Base-by-base conservation (phyloP, 306 rosid species). In the Prunus fruticosa region DNA sequence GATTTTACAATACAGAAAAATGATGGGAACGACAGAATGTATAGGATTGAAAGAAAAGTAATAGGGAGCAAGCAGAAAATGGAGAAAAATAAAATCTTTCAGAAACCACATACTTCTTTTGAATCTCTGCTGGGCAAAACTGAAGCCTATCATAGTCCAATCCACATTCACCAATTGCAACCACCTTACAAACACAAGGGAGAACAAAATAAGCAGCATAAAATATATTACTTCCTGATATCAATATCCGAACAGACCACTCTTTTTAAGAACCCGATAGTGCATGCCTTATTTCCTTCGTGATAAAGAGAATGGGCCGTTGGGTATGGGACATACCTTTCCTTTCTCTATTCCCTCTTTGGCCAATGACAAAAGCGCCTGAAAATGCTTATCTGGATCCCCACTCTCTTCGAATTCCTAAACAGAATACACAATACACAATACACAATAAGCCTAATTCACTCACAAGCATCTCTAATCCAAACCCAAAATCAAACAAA, bases 111-210 rank as follows among this genome's bases (percentile, higher is more conserved):
- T 88, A 90, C 97, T 87, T 90, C 84, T 95, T 92, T 87, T 95
- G 98, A 80, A 88, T 87, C 69, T 95, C 97, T 13, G 81, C 86
- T 0, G 97, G 92, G 84, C 98, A 95, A 83, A 95, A 95, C 76
- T 89, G 97, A 80, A 92, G 92, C 78, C 98, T 86, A 81, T 95
- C 97, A 80, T 95, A 92, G 83, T 95, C 98, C 78, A 95, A 81
- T 76, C 98, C 97, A 89, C 98, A 95, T 75, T 95, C 97, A 77
- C 98, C 98, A 79, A 92, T 86, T 57, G 98, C 97, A 67, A 95
- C 97, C 74, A 92, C 98, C 98, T 95, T 56, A 54, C 53, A 69
- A 47, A 67, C 74, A 64, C 23, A 64, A 76, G 14, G 64, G 11
- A 32, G 47, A 11, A 53, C 14, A 60, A 65, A 54, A 43, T 51